A percentile compares a stretch with the other conserved stretches of the same genome.
Conservation (phyloP, 2,329 filamentous ascomycete species). For the Karstenula rhodostoma region DNA sequence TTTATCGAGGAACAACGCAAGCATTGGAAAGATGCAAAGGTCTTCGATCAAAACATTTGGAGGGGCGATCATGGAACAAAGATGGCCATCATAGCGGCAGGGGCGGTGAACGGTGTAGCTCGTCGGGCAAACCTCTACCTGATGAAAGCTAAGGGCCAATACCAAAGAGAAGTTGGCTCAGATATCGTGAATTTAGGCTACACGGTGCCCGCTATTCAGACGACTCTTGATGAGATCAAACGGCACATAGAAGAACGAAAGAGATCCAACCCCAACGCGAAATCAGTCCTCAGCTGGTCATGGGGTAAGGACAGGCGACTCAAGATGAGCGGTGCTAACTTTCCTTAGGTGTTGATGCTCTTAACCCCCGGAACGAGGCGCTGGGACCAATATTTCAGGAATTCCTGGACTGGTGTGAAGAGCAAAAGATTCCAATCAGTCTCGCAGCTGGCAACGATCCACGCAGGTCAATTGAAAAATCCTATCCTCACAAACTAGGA, state of each 20-base stretch:
- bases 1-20: not conserved
- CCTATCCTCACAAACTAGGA: conserved; percentile 11
- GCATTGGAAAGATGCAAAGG: not conserved
- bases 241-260: not conserved
- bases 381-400: not conserved
- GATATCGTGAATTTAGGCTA: not conserved
- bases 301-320: conserved; percentile 5
- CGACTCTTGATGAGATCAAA: not conserved
- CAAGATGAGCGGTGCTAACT: not conserved
- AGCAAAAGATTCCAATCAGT: not conserved
- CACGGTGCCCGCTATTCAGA: not conserved
- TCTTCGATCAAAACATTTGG: not conserved
- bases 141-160: conserved; percentile 11
- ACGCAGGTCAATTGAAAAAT: not conserved
- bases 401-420: conserved; percentile 8
- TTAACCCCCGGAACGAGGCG: no score
- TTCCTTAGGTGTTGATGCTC: not conserved
- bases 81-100: conserved; percentile 11
- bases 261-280: not conserved
- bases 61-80: conserved; percentile 7
- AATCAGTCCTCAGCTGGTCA: conserved; percentile 16
- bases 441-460: conserved; percentile 11
- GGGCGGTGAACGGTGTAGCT: conserved; percentile 5
- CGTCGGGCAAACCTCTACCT: conserved; percentile 14
- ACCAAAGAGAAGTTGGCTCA: not conserved